Percentiles rank a stretch among this genome's conserved stretches.
Conservation (phyloP, 2,329 filamentous ascomycete species). For the Colletotrichum noveboracense region DNA sequence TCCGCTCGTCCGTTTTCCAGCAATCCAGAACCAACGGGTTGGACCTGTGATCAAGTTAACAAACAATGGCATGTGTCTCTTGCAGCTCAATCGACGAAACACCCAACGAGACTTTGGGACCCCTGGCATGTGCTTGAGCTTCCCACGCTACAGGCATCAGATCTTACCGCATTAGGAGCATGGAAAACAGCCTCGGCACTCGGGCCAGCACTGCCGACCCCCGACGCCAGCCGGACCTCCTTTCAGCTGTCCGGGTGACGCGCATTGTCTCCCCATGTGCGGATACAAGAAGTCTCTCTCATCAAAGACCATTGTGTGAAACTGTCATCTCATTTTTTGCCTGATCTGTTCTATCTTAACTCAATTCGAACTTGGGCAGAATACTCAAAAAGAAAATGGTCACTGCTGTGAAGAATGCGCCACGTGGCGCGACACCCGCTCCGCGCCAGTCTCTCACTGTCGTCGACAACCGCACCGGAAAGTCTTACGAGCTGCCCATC, state of each 20-base stretch:
- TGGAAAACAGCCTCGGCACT: constrained; percentile 15
- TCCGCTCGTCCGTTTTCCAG: background rate
- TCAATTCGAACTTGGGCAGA: background rate
- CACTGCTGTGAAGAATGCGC: constrained; percentile 11
- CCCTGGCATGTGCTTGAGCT: constrained; percentile 20
- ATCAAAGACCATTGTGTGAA: background rate
- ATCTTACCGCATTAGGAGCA: constrained; percentile 4
- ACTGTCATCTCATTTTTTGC: background rate
- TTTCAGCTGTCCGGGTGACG: constrained; percentile 10
- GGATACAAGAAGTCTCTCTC: background rate
- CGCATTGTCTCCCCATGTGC: background rate
- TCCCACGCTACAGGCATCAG: background rate
- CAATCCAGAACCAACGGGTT: background rate
- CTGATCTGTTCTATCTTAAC: background rate
- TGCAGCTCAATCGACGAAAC: background rate
- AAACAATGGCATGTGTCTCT: background rate
- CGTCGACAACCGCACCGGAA: constrained; percentile 54
- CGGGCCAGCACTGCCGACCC: constrained; percentile 16
- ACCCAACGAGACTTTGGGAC: background rate
- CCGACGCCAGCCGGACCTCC: constrained; percentile 16
- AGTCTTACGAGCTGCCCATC: constrained; percentile 54
- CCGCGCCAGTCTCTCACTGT: constrained; percentile 43
- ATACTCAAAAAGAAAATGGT: background rate
- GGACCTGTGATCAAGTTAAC: background rate
- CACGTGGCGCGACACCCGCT: constrained; percentile 13